These are phyloP conservation scores for Durusdinium trenchii DNA, from an alignment of 73 alveolate species.

Conservation along the genomic window DNA sequence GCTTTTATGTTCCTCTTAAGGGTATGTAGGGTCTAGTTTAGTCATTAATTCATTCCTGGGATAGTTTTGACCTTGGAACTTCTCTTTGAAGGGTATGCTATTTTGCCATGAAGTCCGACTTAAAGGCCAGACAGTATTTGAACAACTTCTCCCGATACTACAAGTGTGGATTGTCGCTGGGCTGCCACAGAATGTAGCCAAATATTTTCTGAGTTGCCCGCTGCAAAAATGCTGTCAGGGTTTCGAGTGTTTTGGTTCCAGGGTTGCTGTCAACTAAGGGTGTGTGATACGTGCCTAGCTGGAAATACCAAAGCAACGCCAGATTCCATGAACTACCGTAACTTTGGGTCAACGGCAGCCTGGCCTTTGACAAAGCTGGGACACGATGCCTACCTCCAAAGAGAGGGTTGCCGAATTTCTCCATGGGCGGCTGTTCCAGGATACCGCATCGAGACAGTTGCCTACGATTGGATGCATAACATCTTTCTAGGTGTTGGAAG, in stretches of 20 bases:
- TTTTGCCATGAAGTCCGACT: not conserved
- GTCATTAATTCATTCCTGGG: not conserved
- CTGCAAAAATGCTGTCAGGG: no score
- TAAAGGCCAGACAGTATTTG: not conserved
- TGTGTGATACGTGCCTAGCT: slow-evolving; percentile 3
- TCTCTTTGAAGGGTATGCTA: not conserved
- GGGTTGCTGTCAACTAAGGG: not conserved
- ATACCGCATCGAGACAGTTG: not conserved
- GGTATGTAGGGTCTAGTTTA: not conserved
- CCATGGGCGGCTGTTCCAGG: slow-evolving; percentile 5
- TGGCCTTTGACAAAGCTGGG: not conserved
- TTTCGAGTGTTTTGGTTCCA: not conserved
- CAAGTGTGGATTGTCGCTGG: not conserved
- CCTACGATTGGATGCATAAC: slow-evolving; percentile 38
- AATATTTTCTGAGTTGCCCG: no score
- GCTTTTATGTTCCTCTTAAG: not conserved
- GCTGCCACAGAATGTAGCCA: no score
- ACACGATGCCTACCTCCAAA: not conserved
- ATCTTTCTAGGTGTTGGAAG: slow-evolving; percentile 6
- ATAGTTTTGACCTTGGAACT: no score
- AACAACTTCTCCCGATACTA: not conserved
- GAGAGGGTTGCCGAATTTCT: not conserved
- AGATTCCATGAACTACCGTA: not conserved
- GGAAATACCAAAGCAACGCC: not conserved
- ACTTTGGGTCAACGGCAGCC: not conserved